phyloP scores from a whole-genome alignment of 768 basidiomycete genomes.

The Suillus variegatus region DNA sequence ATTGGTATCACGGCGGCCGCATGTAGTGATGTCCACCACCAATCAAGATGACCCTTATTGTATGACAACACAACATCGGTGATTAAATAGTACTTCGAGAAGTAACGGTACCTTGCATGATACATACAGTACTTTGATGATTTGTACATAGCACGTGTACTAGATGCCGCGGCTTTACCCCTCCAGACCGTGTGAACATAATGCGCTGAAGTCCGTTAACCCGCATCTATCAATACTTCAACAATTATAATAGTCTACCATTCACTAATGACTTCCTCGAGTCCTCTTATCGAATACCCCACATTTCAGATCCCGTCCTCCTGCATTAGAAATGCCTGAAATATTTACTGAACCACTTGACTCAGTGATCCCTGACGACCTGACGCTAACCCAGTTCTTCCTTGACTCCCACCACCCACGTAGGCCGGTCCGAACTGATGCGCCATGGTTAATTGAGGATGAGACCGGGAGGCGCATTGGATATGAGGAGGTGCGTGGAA shows the following conservation, averaged over 20 bases:
- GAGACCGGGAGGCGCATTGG: slow-evolving; percentile 44
- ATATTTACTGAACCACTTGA: slow-evolving; percentile 30
- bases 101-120: background rate
- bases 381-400: slow-evolving; percentile 69
- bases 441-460: slow-evolving; percentile 66
- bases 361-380: slow-evolving; percentile 56
- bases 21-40: background rate
- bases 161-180: background rate
- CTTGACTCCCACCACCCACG: slow-evolving; percentile 45
- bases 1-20: background rate
- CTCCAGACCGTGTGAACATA: background rate
- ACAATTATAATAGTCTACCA: background rate
- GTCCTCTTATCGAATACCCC: background rate
- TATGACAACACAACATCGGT: background rate
- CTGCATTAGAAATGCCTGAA: slow-evolving; percentile 22
- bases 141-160: background rate
- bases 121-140: too few relatives aligned
- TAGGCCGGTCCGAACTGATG: slow-evolving; percentile 44
- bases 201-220: background rate
- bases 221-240: background rate
- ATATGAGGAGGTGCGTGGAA: slow-evolving; percentile 48
- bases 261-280: background rate
- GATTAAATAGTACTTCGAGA: background rate
- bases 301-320: background rate
- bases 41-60: too few relatives aligned